These are phyloP conservation scores for Agapanthus africanus DNA, from an alignment of 106 monocot species.

Conservation along the genomic window DNA sequence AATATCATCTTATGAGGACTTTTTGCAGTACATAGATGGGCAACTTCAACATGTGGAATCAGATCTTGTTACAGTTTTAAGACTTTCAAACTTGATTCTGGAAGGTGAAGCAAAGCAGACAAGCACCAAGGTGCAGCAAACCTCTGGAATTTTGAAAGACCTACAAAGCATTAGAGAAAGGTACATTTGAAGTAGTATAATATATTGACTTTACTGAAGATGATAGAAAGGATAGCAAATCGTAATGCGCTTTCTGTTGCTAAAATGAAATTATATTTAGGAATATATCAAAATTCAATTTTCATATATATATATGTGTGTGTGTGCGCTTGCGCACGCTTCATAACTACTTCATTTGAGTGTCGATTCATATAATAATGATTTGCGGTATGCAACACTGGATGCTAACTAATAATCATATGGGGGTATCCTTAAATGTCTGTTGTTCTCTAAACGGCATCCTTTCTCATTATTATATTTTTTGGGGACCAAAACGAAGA, in stretches of 20 bases:
- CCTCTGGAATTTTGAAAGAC: slow-evolving; percentile 40
- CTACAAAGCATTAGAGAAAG: slow-evolving; percentile 40
- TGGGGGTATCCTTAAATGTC: neutral
- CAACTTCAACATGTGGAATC: slow-evolving; percentile 36
- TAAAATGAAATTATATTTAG: neutral
- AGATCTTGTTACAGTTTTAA: slow-evolving; percentile 28
- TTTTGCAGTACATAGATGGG: slow-evolving; percentile 38
- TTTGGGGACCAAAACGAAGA: no score
- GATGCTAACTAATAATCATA: no score
- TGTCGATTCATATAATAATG: neutral
- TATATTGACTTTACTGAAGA: neutral
- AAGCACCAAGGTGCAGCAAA: slow-evolving; percentile 24
- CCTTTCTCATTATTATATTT: neutral
- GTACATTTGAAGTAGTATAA: slow-evolving; percentile 13
- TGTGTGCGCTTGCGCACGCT: no score
- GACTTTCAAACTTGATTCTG: slow-evolving; percentile 19
- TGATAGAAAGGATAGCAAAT: neutral
- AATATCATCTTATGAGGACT: slow-evolving; percentile 27
- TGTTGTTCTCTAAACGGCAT: neutral
- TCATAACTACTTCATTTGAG: neutral
- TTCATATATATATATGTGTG: neutral
- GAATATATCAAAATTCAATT: neutral
- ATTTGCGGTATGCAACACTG: no score
- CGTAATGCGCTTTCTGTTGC: neutral
- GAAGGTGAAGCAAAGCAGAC: slow-evolving; percentile 13